Evolutionary conservation across 2,329 filamentous ascomycete species (phyloP), one percentile per base, ranked within the genome.

Genomic region (Ilyonectria sp.): DNA sequence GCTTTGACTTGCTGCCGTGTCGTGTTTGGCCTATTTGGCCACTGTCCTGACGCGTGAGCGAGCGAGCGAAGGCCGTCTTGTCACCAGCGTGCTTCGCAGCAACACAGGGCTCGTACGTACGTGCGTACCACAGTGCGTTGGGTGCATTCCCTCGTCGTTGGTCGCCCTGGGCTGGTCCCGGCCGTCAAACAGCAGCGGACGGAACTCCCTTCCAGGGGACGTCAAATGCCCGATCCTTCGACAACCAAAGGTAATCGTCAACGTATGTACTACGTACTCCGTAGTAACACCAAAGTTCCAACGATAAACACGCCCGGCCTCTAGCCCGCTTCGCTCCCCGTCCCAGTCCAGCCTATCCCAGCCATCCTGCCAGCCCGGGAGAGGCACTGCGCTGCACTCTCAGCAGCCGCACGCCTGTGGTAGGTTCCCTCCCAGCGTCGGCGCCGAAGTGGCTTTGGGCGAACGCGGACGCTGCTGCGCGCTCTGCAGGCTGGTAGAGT

Each of bases 1-100:
- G 43, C 69, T 40, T 52, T 43, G 49, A 56, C 66, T 19, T 19
- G 17, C 54, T n/a, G 47, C 13, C 26, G 47, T 50, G 15, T 53
- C 50, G n/a, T 35, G n/a, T 35, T 21, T 35, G 50, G 29, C 29
- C 13, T 15, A 7, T 21, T 53, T 21, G 35, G 50, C 31, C 50
- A 33, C 31, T 33, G 31, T 9, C 31, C 31, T 33, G 31, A 33
- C 31, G 31, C 31, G 31, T 33, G 31, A 2, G 31, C 11, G 31
- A 11, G 31, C 31, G 31, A 33, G 8, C 31, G 31, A 33, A 9
- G 31, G 31, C 31, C 5, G 31, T 11, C 31, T 33, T 33, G 8
- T 9, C 8, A 8, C 31, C 31, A 33, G 11, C 8, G 2, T 9
- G 31, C 31, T 9, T 43, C 40, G 7, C 15, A 43, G 37, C n/a